phyloP scores from a whole-genome alignment of 2,329 filamentous ascomycete genomes.

The Trichoderma sp. region DNA sequence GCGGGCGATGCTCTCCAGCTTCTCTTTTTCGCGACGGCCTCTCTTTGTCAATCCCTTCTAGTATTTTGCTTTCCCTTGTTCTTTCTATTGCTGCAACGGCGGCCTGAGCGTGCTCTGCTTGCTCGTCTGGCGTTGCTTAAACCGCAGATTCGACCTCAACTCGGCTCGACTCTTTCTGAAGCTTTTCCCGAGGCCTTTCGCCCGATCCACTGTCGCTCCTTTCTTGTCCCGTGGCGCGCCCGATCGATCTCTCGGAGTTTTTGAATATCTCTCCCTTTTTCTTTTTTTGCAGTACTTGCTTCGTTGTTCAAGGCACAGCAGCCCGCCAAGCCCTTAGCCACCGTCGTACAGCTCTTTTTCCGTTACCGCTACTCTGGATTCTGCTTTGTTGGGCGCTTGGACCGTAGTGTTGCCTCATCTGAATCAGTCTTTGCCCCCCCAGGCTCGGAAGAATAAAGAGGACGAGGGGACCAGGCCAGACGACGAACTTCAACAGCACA shows the following conservation, averaged over 20 bases:
- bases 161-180: neutral
- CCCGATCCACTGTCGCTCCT: conserved; percentile 19
- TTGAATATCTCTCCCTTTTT: neutral
- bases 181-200: neutral
- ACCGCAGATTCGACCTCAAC: neutral
- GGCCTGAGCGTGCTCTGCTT: neutral
- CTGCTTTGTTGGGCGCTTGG: neutral
- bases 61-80: neutral
- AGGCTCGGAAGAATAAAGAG: neutral
- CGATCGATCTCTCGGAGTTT: conserved; percentile 9
- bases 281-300: neutral
- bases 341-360: neutral
- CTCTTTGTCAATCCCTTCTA: neutral
- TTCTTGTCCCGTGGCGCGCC: conserved; percentile 18
- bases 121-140: conserved; percentile 8
- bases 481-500: neutral
- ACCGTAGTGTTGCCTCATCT: neutral
- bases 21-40: neutral
- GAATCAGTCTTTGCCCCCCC: neutral
- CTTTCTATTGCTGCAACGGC: neutral
- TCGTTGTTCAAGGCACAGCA: neutral
- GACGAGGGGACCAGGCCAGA: neutral
- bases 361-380: conserved; percentile 8
- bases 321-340: neutral
- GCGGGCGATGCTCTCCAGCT: neutral